Evolutionary conservation across 2,329 filamentous ascomycete species (phyloP).

Genomic region (Scedosporium aurantiacum): DNA sequence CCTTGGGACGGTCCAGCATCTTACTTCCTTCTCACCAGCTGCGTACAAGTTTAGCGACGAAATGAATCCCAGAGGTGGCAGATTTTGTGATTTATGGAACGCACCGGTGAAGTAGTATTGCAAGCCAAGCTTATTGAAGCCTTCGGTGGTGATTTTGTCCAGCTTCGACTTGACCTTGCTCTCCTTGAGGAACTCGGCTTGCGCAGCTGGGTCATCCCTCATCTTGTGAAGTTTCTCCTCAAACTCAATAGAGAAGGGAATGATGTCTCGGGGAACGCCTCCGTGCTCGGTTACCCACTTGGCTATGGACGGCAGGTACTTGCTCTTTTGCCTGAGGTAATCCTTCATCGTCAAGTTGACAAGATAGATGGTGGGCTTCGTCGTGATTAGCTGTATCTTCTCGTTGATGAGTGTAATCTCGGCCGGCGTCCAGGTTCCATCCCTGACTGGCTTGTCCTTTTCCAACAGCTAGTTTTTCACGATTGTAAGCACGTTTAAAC

Average conservation of each 20-base stretch:
- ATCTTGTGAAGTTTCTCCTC: slow-evolving; percentile 30
- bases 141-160: slow-evolving; percentile 31
- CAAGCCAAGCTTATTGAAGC: slow-evolving; percentile 30
- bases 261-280: slow-evolving; percentile 26
- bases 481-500: slow-evolving; percentile 6
- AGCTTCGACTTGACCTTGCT: slow-evolving; percentile 29
- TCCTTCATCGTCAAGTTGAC: slow-evolving; percentile 36
- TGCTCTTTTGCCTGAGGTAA: slow-evolving; percentile 33
- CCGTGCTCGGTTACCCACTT: slow-evolving; percentile 34
- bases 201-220: slow-evolving; percentile 23
- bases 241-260: slow-evolving; percentile 33
- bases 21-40: slow-evolving; percentile 33
- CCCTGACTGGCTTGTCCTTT: slow-evolving; percentile 27
- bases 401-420: slow-evolving; percentile 34
- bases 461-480: slow-evolving; percentile 23
- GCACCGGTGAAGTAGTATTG: slow-evolving; percentile 30
- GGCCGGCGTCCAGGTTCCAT: slow-evolving; percentile 29
- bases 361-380: slow-evolving; percentile 33
- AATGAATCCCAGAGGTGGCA: too few relatives aligned
- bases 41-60: too few relatives aligned
- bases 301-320: slow-evolving; percentile 31
- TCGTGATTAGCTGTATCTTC: slow-evolving; percentile 33
- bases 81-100: too few relatives aligned
- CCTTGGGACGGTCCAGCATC: slow-evolving; percentile 30
- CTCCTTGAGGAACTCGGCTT: slow-evolving; percentile 25